Evolutionary conservation across 192 early-diverging fungal species (phyloP).

Genomic region (Umbelopsis sp.): DNA sequence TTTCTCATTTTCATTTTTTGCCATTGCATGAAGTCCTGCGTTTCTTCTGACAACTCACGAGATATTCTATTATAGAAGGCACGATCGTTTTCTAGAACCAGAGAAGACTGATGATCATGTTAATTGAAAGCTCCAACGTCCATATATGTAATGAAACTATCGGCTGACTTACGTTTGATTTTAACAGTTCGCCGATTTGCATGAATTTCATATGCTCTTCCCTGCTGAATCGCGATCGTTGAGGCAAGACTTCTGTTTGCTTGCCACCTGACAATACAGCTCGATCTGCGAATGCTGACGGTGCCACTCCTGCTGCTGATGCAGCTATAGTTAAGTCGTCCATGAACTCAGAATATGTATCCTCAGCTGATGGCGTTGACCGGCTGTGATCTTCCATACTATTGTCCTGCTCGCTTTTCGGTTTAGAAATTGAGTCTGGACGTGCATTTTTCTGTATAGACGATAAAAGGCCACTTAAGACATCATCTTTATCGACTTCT

Average conservation of each 20-base stretch:
- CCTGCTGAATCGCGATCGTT: background rate
- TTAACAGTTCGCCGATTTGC: background rate
- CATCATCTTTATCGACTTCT: background rate
- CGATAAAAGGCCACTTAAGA: background rate
- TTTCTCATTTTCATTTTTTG: background rate
- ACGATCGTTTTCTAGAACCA: background rate
- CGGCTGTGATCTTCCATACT: background rate
- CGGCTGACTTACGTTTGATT: conserved; percentile 1
- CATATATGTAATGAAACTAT: background rate
- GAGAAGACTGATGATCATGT: background rate
- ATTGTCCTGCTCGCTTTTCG: background rate
- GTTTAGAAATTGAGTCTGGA: background rate
- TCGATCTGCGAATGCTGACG: background rate
- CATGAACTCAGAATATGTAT: background rate
- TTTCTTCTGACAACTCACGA: conserved; percentile 4
- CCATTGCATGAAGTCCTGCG: conserved; percentile 4
- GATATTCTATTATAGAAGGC: background rate
- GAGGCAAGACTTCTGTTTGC: background rate
- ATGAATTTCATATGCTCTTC: conserved; percentile 8
- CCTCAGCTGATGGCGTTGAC: background rate
- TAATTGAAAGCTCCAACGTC: background rate
- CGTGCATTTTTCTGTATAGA: background rate
- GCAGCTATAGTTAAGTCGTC: conserved; percentile 1
- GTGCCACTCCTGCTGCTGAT: background rate
- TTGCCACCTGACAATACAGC: background rate